Evolutionary conservation across 2,329 filamentous ascomycete species (phyloP).

Genomic region (Sphaerulina vaccinii): DNA sequence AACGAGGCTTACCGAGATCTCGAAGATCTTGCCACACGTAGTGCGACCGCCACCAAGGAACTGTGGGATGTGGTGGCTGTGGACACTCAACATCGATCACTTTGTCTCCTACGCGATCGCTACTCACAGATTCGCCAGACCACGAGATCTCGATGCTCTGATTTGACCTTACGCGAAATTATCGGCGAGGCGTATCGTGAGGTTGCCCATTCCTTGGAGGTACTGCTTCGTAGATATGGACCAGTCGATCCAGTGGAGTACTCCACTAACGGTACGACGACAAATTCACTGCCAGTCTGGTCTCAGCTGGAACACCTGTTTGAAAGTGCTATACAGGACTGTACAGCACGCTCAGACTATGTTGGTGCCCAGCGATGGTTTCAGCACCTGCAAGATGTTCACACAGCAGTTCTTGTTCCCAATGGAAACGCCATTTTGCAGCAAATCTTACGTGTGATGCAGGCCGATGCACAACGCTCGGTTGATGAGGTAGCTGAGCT

Average conservation of each 20-base stretch:
- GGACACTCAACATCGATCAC: neutral
- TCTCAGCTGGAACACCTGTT: constrained; percentile 51
- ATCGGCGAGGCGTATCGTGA: neutral
- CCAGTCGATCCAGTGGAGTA: neutral
- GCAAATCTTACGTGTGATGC: constrained; percentile 14
- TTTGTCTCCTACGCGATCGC: constrained; percentile 15
- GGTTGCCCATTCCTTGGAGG: neutral
- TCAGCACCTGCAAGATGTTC: constrained; percentile 23
- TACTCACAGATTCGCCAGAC: constrained; percentile 3
- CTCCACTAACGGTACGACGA: neutral
- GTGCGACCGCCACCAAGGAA: constrained; percentile 8
- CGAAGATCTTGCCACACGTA: constrained; percentile 19
- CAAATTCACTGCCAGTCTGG: constrained; percentile 3
- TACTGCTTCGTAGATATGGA: constrained; percentile 7
- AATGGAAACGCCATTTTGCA: constrained; percentile 7
- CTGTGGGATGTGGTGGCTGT: constrained; percentile 19
- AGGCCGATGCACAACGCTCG: constrained; percentile 12
- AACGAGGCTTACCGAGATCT: constrained; percentile 23
- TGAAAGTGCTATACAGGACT: constrained; percentile 72
- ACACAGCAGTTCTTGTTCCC: constrained; percentile 7
- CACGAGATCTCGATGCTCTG: neutral
- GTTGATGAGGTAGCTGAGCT: constrained; percentile 11
- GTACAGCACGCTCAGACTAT: constrained; percentile 76
- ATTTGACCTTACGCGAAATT: neutral
- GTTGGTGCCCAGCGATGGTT: constrained; percentile 71